Base-by-base conservation (phyloP, 2,329 filamentous ascomycete genomes). In the Trichoderma sp. region DNA sequence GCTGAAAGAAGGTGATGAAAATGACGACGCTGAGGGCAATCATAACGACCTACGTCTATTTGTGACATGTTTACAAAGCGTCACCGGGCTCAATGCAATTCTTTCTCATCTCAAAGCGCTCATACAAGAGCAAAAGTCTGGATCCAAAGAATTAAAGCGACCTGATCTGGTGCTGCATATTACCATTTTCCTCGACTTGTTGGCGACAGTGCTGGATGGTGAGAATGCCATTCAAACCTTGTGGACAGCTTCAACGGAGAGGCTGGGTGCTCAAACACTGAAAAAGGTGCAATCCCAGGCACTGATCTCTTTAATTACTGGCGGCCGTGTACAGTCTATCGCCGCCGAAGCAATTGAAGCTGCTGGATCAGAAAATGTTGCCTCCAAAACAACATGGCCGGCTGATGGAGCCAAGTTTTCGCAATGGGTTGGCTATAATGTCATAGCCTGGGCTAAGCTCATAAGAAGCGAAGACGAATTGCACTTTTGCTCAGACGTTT, bases 21-120 rank as follows among this genome's bases (percentile, higher is more conserved):
- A 72, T 12, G 72, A 68, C 47, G 43, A 64, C 6, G 63, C 74
- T 32, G 11, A 63, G 3, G 55, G 67, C 34, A 47, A 30, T 23
- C 75, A 71, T 64, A 75, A 75, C 28, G 86, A 87, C 50, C 75
- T 84, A 1, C 79, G 82, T 53, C 80, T 87, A 2, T 81, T 98
- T 17, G 75, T 93, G 1, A 80, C 82, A 72, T 93, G 90, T 77
- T 82, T 99, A 6, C 86, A 86, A 71, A 97, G 90, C 77, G 84
- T 96, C 17, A 86, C 91, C 3, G 95, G 94, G 0, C 80, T 97
- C 36, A 95, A 94, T 73, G 92, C 93, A n/a, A 78, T 95, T 32
- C 79, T 94, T 11, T 86, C 90, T n/a, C 89, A 91, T 68, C 82
- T 97, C 34, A 90, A 88, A 72, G 84, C 87, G 23, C 82, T 93